A percentile compares a stretch with the other conserved stretches of the same genome.
These are phyloP conservation scores for Arthrocladium fulminans DNA, from an alignment of 2,329 filamentous ascomycete species.

Conservation along the genomic window DNA sequence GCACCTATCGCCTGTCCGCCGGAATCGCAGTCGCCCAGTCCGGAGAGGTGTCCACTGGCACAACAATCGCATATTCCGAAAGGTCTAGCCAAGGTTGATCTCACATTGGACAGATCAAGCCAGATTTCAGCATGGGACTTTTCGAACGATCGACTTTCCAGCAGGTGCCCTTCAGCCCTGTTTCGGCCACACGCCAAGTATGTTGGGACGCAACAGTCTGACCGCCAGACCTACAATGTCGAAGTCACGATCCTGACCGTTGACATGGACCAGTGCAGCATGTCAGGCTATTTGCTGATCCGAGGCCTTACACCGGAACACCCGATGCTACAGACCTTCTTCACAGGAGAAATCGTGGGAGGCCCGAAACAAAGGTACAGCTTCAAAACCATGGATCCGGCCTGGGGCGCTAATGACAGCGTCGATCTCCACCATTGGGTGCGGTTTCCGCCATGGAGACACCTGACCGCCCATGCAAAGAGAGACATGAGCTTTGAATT, in stretches of 20 bases:
- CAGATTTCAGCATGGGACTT: constrained; percentile 18
- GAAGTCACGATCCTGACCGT: constrained; percentile 96
- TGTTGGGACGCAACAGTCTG: constrained; percentile 82
- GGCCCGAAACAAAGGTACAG: constrained; percentile 60
- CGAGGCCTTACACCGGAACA: constrained; percentile 97
- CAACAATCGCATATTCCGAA: not conserved
- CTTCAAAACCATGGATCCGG: constrained; percentile 81
- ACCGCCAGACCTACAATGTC: constrained; percentile 86
- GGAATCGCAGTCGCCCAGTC: not conserved
- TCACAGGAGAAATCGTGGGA: constrained; percentile 96
- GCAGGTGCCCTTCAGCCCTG: constrained; percentile 60
- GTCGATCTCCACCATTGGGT: constrained; percentile 90
- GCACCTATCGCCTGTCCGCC: not conserved
- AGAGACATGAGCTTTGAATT: constrained; percentile 23
- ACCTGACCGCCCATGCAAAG: constrained; percentile 57
- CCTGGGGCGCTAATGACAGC: constrained; percentile 87
- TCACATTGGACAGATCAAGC: constrained; percentile 14
- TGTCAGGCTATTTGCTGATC: constrained; percentile 91
- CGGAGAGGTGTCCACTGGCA: not conserved
- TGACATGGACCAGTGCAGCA: constrained; percentile 83
- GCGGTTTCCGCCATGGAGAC: constrained; percentile 78
- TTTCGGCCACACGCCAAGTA: constrained; percentile 83
- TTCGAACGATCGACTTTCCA: constrained; percentile 12
- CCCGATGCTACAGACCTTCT: constrained; percentile 94
- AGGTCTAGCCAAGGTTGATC: constrained; percentile 16